Percentiles rank a stretch among this genome's conserved stretches.
These are phyloP conservation scores for Backusella westeae DNA, from an alignment of 192 early-diverging fungal species.

Conservation along the genomic window DNA sequence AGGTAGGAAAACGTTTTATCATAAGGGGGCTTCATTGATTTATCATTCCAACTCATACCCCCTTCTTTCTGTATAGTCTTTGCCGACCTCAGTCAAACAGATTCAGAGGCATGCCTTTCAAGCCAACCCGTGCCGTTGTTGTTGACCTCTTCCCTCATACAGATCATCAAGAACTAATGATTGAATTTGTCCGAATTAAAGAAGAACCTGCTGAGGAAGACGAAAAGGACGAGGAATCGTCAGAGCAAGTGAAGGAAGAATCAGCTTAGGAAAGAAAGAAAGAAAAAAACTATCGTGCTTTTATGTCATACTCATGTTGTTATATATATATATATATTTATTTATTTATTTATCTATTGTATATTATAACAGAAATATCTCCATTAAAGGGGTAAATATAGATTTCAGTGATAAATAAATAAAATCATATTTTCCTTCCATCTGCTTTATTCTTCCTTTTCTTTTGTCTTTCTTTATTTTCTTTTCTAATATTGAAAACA, in stretches of 20 bases:
- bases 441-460: not conserved
- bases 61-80: slow-evolving; percentile 44
- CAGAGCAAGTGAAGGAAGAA: not conserved
- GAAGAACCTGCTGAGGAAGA: not conserved
- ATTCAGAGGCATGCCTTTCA: slow-evolving; percentile 59
- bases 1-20: slow-evolving; percentile 42
- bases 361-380: not conserved
- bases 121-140: slow-evolving; percentile 51
- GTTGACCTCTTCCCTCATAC: slow-evolving; percentile 82
- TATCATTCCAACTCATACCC: slow-evolving; percentile 10
- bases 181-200: slow-evolving; percentile 56
- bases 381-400: not conserved
- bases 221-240: not conserved
- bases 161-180: slow-evolving; percentile 61
- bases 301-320: not conserved
- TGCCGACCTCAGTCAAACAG: slow-evolving; percentile 66
- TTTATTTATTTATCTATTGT: not conserved
- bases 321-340: no score
- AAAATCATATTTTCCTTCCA: not conserved
- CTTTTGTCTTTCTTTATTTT: not conserved
- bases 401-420: slow-evolving; percentile 4
- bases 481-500: not conserved
- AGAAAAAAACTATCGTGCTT: not conserved
- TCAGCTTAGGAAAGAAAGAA: not conserved
- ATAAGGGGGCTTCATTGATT: not conserved